phyloP scores from a whole-genome alignment of 768 basidiomycete species.

The Fistulinella prunicolor region DNA sequence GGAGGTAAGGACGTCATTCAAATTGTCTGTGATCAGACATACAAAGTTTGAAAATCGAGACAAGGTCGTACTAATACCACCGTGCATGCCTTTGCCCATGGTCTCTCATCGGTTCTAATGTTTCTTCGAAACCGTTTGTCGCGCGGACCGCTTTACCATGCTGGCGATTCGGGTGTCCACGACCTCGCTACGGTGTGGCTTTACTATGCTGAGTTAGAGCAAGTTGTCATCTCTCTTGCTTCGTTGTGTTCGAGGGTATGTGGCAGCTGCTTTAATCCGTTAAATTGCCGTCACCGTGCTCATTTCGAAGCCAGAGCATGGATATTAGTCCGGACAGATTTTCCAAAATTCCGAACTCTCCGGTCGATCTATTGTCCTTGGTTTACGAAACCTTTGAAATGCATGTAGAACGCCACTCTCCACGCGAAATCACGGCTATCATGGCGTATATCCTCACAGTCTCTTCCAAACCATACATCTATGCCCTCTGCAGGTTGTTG shows the following conservation, averaged over 20 bases:
- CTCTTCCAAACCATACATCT: slow-evolving; percentile 62
- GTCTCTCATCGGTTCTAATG: slow-evolving; percentile 52
- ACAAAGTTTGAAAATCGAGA: slow-evolving; percentile 28
- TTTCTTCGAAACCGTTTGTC: slow-evolving; percentile 49
- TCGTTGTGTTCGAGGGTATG: slow-evolving; percentile 59
- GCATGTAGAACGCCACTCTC: slow-evolving; percentile 55
- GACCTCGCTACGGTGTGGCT: slow-evolving; percentile 46
- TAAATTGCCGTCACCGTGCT: not conserved
- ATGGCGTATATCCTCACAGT: slow-evolving; percentile 67
- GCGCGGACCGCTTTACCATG: slow-evolving; percentile 36
- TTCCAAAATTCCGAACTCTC: slow-evolving; percentile 39
- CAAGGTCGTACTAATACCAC: slow-evolving; percentile 49
- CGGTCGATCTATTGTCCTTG: slow-evolving; percentile 53
- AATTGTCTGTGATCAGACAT: slow-evolving; percentile 1
- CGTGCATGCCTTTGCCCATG: slow-evolving; percentile 64
- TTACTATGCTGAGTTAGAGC: slow-evolving; percentile 49
- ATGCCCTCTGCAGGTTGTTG: slow-evolving; percentile 54
- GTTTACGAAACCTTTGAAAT: slow-evolving; percentile 56
- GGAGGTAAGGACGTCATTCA: slow-evolving; percentile 39
- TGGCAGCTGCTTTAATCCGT: slow-evolving; percentile 1
- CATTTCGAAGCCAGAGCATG: slow-evolving; percentile 26
- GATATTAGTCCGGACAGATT: slow-evolving; percentile 38
- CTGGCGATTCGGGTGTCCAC: slow-evolving; percentile 15
- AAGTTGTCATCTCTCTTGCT: slow-evolving; percentile 50
- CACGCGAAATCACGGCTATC: slow-evolving; percentile 45